A percentile compares a stretch with the other conserved stretches of the same genome.
Evolutionary conservation across 306 rosid genomes (phyloP).

Genomic region (Quercus suber): DNA sequence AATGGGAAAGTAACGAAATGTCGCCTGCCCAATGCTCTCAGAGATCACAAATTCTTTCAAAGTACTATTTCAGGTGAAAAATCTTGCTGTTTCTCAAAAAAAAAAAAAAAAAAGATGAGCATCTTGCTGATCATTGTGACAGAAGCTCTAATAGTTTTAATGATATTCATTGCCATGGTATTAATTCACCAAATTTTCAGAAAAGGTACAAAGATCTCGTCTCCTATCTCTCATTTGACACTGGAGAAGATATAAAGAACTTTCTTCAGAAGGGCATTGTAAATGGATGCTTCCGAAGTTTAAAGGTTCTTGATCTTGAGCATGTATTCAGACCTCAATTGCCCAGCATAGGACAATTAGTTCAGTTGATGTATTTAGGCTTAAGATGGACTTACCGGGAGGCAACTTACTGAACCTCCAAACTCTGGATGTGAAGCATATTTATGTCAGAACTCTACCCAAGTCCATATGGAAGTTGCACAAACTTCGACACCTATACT

Average conservation of each 20-base stretch:
- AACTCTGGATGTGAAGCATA: slow-evolving; percentile 39
- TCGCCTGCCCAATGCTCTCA: not conserved
- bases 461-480: slow-evolving; percentile 34
- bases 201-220: not conserved
- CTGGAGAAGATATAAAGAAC: slow-evolving; percentile 22
- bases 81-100: too few species aligned
- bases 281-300: not conserved
- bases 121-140: slow-evolving; percentile 19
- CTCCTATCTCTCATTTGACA: not conserved
- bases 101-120: too few species aligned
- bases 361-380: slow-evolving; percentile 26
- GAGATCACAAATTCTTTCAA: too few species aligned
- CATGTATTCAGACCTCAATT: slow-evolving; percentile 36
- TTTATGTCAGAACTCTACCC: slow-evolving; percentile 22
- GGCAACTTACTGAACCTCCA: slow-evolving; percentile 26
- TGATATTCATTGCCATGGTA: slow-evolving; percentile 3
- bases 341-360: slow-evolving; percentile 19
- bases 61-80: too few species aligned
- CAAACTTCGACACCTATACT: slow-evolving; percentile 24
- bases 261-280: slow-evolving; percentile 19
- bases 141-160: not conserved
- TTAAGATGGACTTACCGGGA: slow-evolving; percentile 35
- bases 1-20: slow-evolving; percentile 13
- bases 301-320: slow-evolving; percentile 20
- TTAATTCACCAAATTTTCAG: not conserved